Conservation (phyloP, 1,284 basidiomycete genomes). For the Ganoderma meredithae region DNA sequence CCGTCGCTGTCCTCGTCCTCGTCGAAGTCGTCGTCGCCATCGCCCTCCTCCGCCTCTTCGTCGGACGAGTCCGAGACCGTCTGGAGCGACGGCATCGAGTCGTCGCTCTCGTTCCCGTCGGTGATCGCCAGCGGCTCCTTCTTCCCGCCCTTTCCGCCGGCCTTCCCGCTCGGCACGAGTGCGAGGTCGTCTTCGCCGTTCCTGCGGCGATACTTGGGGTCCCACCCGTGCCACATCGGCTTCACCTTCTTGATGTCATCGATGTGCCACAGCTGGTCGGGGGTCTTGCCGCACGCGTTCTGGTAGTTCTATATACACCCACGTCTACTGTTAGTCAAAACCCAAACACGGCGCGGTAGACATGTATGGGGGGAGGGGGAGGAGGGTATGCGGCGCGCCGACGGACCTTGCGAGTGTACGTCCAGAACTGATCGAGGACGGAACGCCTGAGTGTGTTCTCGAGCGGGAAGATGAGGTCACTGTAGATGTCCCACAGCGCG, state of each 20-base stretch:
- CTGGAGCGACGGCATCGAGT: constrained; percentile 70
- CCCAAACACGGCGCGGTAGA: no score
- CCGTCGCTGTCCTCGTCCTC: constrained; percentile 50
- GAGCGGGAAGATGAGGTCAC: constrained; percentile 65
- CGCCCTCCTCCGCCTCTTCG: constrained; percentile 40
- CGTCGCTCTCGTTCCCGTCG: constrained; percentile 51
- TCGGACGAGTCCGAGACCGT: constrained; percentile 65
- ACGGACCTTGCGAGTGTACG: constrained; percentile 62
- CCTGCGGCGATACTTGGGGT: constrained; percentile 23
- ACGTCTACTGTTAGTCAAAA: not conserved
- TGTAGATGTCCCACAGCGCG: constrained; percentile 54
- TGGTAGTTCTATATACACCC: constrained; percentile 61
- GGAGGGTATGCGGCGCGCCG: not conserved
- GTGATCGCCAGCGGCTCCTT: constrained; percentile 60
- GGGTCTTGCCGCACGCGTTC: constrained; percentile 53
- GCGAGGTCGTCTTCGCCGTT: constrained; percentile 42
- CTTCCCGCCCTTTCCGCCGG: constrained; percentile 42
- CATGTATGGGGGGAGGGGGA: no score
- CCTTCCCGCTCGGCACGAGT: constrained; percentile 28
- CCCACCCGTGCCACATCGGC: constrained; percentile 64
- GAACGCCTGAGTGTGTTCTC: constrained; percentile 56
- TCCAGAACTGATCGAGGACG: constrained; percentile 70
- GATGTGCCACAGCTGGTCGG: constrained; percentile 72
- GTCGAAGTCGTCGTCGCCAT: constrained; percentile 41
- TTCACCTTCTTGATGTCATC: constrained; percentile 56